phyloP scores from a whole-genome alignment of 1,139 yeast genomes.

The Saccharomycopsis crataegensis region DNA sequence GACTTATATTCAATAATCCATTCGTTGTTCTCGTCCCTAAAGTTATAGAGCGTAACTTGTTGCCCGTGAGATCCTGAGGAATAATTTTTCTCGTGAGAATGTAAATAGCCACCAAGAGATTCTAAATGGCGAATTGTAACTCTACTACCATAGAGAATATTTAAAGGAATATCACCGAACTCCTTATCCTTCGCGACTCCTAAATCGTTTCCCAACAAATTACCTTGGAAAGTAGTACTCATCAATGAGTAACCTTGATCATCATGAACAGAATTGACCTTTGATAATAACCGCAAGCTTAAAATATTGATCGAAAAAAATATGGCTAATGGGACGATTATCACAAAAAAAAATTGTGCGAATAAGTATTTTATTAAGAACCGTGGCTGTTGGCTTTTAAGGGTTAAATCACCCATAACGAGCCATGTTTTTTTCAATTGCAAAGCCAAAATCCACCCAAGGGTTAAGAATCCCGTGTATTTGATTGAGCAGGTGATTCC shows the following conservation, averaged over 20 bases:
- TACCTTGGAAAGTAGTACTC: slow-evolving; percentile 51
- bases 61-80: slow-evolving; percentile 53
- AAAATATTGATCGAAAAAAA: slow-evolving; percentile 42
- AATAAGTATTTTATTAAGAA: slow-evolving; percentile 30
- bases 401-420: slow-evolving; percentile 47
- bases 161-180: slow-evolving; percentile 2
- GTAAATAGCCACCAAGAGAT: slow-evolving; percentile 55
- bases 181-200: slow-evolving; percentile 35
- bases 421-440: slow-evolving; percentile 45
- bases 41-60: slow-evolving; percentile 58
- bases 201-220: slow-evolving; percentile 37
- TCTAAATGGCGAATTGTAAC: slow-evolving; percentile 60
- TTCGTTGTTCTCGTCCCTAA: slow-evolving; percentile 50
- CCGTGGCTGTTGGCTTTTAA: slow-evolving; percentile 21
- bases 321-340: slow-evolving; percentile 40
- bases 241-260: slow-evolving; percentile 48
- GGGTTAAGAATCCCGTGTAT: slow-evolving; percentile 46
- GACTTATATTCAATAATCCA: slow-evolving; percentile 52
- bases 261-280: slow-evolving; percentile 23
- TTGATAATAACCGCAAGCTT: slow-evolving; percentile 43
- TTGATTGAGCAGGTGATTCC: slow-evolving; percentile 50
- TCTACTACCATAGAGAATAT: slow-evolving; percentile 55
- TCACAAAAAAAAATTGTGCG: slow-evolving; percentile 7
- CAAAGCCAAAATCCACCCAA: slow-evolving; percentile 42
- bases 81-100: slow-evolving; percentile 53